Evolutionary conservation across 805 yeast species (phyloP).

Genomic region (Myxozyma geophila): DNA sequence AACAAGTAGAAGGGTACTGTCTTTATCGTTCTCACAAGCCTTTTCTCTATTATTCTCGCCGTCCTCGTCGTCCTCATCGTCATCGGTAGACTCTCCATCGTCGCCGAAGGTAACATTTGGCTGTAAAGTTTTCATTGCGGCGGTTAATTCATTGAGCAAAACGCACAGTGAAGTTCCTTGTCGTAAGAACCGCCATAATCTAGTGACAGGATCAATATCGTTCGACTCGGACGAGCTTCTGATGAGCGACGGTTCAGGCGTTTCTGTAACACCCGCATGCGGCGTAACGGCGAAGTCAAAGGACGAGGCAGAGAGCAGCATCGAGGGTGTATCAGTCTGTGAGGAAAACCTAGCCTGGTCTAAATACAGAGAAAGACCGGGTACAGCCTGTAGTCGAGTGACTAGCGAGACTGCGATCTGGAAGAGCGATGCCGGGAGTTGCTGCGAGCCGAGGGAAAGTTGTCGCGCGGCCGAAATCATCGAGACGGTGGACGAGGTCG

Average conservation of each 20-base stretch:
- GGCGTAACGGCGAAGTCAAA: constrained; percentile 68
- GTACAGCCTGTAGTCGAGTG: constrained; percentile 37
- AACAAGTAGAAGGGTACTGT: constrained; percentile 1
- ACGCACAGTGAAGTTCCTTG: constrained; percentile 92
- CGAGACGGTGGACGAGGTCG: neutral
- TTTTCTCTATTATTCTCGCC: neutral
- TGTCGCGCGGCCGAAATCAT: constrained; percentile 3
- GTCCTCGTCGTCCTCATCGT: neutral
- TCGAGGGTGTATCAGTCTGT: constrained; percentile 32
- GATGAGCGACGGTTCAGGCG: constrained; percentile 52
- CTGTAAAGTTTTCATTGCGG: constrained; percentile 49
- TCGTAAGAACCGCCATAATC: constrained; percentile 83
- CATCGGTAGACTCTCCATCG: neutral
- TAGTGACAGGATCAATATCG: constrained; percentile 88
- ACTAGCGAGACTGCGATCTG: constrained; percentile 39
- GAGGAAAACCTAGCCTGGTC: constrained; percentile 28
- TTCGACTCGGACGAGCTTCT: constrained; percentile 50
- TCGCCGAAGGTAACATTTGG: constrained; percentile 35
- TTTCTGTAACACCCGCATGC: constrained; percentile 47
- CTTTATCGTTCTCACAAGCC: no score
- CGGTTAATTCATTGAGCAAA: constrained; percentile 66
- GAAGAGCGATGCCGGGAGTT: constrained; percentile 37
- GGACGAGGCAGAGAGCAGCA: constrained; percentile 47
- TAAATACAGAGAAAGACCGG: constrained; percentile 33
- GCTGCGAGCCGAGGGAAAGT: constrained; percentile 11